Conservation (phyloP, 23 red algal species). For the Chondrus crispus region DNA sequence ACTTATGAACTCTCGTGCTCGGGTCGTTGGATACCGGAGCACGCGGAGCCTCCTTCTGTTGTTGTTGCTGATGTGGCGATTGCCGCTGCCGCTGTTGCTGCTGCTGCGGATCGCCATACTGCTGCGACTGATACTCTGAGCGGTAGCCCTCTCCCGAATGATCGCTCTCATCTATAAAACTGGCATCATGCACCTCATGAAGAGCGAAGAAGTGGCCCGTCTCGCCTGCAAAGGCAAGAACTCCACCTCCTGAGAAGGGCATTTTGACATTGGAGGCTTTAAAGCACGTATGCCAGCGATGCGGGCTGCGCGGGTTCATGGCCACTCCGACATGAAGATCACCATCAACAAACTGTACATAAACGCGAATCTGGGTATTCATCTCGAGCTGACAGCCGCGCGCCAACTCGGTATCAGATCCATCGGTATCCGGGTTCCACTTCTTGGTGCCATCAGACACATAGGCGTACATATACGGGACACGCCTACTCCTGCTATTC, state of each 20-base stretch:
- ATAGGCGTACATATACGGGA: constrained; percentile 70
- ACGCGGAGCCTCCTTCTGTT: not conserved
- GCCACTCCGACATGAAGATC: constrained; percentile 51
- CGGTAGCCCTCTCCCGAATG: constrained; percentile 20
- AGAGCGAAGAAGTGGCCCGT: constrained; percentile 76
- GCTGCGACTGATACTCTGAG: constrained; percentile 20
- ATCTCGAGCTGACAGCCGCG: constrained; percentile 60
- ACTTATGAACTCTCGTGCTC: not conserved
- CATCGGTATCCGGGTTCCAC: constrained; percentile 63
- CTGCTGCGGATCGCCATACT: constrained; percentile 6
- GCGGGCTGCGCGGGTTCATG: constrained; percentile 39
- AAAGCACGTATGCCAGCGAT: constrained; percentile 72
- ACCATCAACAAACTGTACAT: constrained; percentile 50
- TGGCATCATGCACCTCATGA: constrained; percentile 65
- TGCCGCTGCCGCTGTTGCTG: not conserved
- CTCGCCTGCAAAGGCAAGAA: constrained; percentile 64
- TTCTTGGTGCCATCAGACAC: constrained; percentile 50
- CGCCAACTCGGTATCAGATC: constrained; percentile 55
- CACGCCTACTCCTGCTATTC: constrained; percentile 42
- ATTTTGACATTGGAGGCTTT: constrained; percentile 37
- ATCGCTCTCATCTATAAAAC: constrained; percentile 28
- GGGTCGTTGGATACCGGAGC: not conserved
- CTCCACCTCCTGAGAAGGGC: constrained; percentile 38
- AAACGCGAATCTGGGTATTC: constrained; percentile 43
- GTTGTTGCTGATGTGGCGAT: not conserved